A percentile compares a stretch with the other conserved stretches of the same genome.
These are phyloP conservation scores for Spizellomyces sp. DNA, from an alignment of 192 early-diverging fungal genomes.

Conservation along the genomic window DNA sequence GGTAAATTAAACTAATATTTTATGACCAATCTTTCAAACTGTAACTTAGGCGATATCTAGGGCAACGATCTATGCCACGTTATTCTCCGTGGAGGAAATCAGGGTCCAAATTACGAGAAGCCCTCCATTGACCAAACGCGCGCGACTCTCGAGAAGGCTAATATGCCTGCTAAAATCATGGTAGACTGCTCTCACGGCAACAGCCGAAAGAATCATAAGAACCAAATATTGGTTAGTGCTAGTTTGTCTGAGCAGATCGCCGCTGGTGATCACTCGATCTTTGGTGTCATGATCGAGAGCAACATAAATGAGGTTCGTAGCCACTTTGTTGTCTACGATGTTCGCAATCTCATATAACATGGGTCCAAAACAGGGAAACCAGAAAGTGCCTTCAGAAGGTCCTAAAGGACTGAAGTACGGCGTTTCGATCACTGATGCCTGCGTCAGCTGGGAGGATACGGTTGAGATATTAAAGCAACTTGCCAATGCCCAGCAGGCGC, in stretches of 20 bases:
- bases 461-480: conserved; percentile 75
- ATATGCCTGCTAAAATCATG: conserved; percentile 78
- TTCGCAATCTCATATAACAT: not conserved
- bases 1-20: not conserved
- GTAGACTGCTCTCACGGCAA: conserved; percentile 97
- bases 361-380: conserved; percentile 67
- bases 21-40: conserved; percentile 50
- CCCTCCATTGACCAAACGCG: conserved; percentile 48
- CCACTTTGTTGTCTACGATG: no score
- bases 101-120: conserved; percentile 80
- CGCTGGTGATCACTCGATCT: conserved; percentile 42
- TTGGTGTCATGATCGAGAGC: conserved; percentile 95
- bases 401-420: conserved; percentile 75
- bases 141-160: conserved; percentile 59
- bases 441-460: conserved; percentile 85
- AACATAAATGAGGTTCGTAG: conserved; percentile 59
- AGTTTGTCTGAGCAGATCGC: conserved; percentile 67
- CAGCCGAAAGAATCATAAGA: conserved; percentile 82
- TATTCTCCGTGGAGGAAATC: conserved; percentile 87
- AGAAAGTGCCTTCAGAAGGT: conserved; percentile 73
- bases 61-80: conserved; percentile 84
- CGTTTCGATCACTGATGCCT: conserved; percentile 92
- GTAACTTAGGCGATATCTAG: conserved; percentile 46
- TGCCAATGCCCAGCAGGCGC: conserved; percentile 58
- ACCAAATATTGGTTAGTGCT: conserved; percentile 74